Conservation (phyloP, 345 rosid genomes). For the Moricandia arvensis region DNA sequence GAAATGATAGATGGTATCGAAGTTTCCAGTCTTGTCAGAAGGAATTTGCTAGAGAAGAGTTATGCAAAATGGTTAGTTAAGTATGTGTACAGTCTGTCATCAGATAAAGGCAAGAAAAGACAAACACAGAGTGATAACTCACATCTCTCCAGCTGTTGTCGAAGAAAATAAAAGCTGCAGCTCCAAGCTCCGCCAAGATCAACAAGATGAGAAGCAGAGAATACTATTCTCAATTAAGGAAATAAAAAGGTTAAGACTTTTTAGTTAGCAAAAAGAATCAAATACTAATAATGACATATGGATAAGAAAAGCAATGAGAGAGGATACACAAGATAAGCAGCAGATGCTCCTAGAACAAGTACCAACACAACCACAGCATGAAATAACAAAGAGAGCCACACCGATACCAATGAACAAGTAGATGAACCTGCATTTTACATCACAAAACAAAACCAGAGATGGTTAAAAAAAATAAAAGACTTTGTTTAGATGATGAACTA, state of each 20-base stretch:
- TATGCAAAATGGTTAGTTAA: slow-evolving; percentile 6
- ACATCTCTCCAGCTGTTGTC: slow-evolving; percentile 89
- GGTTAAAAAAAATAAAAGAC: not conserved
- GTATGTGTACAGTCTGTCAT: not conserved
- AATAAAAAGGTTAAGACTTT: slow-evolving; percentile 23
- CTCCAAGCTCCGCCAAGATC: slow-evolving; percentile 88
- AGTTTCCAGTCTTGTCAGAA: slow-evolving; percentile 77
- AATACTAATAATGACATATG: not conserved
- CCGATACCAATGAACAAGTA: slow-evolving; percentile 87
- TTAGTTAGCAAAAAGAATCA: not conserved
- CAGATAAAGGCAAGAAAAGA: not conserved
- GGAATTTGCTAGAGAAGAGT: slow-evolving; percentile 66
- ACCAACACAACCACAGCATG: slow-evolving; percentile 90
- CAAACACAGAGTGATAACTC: slow-evolving; percentile 28
- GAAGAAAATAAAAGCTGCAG: slow-evolving; percentile 91
- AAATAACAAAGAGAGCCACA: slow-evolving; percentile 68
- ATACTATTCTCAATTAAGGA: slow-evolving; percentile 76
- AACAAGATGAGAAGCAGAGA: slow-evolving; percentile 70
- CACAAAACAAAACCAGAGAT: slow-evolving; percentile 6
- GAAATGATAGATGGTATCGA: slow-evolving; percentile 65
- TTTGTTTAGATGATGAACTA: not conserved
- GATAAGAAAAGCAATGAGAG: not conserved
- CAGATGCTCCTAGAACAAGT: slow-evolving; percentile 73
- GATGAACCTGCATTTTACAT: slow-evolving; percentile 70
- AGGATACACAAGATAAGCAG: slow-evolving; percentile 98